Evolutionary conservation across 2,329 filamentous ascomycete species (phyloP).

Genomic region (Ascochyta rabiei): DNA sequence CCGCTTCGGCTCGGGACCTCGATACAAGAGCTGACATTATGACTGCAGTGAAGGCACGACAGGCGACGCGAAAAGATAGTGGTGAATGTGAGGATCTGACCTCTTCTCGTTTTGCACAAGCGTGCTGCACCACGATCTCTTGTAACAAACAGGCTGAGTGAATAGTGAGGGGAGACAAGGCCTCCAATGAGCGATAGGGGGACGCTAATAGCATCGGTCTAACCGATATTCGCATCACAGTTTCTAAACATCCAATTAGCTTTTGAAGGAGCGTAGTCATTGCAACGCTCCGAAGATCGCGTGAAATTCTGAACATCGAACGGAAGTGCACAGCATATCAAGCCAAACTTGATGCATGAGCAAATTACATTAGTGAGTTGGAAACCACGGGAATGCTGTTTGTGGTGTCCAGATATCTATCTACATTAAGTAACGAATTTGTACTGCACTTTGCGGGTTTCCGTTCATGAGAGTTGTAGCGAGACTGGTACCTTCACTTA

Average conservation of each 20-base stretch:
- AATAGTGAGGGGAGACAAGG: neutral
- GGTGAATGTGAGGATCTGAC: neutral
- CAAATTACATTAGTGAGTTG: neutral
- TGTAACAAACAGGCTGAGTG: neutral
- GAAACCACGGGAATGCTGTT: neutral
- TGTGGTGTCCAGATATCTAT: neutral
- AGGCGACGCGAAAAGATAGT: neutral
- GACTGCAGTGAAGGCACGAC: neutral
- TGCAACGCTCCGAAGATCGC: neutral
- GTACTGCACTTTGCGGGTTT: neutral
- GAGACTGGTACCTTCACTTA: neutral
- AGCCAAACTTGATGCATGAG: too few relatives aligned
- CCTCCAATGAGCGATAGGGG: neutral
- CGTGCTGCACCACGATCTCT: neutral
- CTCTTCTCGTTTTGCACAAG: neutral
- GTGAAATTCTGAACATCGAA: too few relatives aligned
- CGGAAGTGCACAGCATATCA: too few relatives aligned
- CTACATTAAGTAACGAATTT: slow-evolving; percentile 2
- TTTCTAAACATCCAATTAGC: neutral
- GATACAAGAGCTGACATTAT: slow-evolving; percentile 26
- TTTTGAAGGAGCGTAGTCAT: too few relatives aligned
- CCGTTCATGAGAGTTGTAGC: neutral
- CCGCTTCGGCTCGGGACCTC: slow-evolving; percentile 11
- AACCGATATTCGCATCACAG: slow-evolving; percentile 2
- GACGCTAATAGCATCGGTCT: neutral